phyloP scores from a whole-genome alignment of 169 alveolate species.

The Cryptosporidium muris region DNA sequence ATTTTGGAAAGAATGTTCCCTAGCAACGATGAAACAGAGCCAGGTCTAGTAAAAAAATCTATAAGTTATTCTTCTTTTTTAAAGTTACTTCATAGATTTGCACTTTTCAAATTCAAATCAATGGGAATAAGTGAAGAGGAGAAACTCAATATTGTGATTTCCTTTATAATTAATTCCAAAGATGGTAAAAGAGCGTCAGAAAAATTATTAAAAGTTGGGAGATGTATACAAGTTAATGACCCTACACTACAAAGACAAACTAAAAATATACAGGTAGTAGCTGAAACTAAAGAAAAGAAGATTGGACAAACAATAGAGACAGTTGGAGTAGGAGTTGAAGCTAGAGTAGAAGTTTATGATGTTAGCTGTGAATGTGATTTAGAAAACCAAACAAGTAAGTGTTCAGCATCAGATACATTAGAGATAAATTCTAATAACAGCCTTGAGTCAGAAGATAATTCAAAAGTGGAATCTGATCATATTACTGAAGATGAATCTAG shows the following conservation, averaged over 20 bases:
- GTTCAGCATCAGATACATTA: background rate
- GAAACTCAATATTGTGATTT: conserved; percentile 53
- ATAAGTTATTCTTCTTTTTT: conserved; percentile 32
- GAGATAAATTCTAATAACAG: conserved; percentile 16
- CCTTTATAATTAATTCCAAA: conserved; percentile 41
- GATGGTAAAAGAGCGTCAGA: conserved; percentile 1
- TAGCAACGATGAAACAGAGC: background rate
- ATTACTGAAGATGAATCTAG: background rate
- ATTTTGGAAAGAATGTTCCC: conserved; percentile 67
- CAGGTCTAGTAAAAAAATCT: background rate
- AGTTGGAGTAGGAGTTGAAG: conserved; percentile 20
- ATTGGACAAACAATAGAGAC: background rate
- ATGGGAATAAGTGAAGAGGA: conserved; percentile 46
- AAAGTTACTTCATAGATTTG: conserved; percentile 32
- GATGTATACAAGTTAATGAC: conserved; percentile 49
- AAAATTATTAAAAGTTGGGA: conserved; percentile 37
- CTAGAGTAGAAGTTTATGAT: conserved; percentile 22
- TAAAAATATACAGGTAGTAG: conserved; percentile 17
- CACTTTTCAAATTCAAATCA: conserved; percentile 56
- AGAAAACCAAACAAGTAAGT: conserved; percentile 5
- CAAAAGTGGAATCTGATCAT: too few species aligned
- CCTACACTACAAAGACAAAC: conserved; percentile 60
- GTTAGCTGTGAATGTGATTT: conserved; percentile 35
- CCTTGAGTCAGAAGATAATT: background rate
- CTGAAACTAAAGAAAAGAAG: conserved; percentile 27